Evolutionary conservation across 768 basidiomycete genomes (phyloP), one percentile per base, ranked within the genome.

Genomic region (Boletales sp.): DNA sequence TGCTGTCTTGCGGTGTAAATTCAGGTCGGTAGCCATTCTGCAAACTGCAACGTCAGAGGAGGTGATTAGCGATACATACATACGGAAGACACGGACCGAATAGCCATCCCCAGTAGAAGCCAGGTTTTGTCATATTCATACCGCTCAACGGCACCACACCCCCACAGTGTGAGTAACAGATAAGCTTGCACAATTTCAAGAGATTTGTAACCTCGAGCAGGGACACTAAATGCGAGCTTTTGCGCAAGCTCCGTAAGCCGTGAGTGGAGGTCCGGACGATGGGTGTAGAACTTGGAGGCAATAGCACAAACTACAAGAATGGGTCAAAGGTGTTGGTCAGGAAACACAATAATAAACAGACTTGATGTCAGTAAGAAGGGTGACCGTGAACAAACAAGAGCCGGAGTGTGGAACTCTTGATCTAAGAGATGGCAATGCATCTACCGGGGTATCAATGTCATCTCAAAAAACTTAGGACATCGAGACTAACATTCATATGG

Each of bases 101-200:
- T 88, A 7, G 79, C 86, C 86, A 94, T 90, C 31, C 93, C 93
- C 21, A 97, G 71, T 14, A 90, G 72, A 56, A 92, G 65, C 91
- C 93, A 98, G 0, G 94, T 97, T 59, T 87, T 84, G 69, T 99
- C 95, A 59, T 95, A 92, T 64, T 99, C 95, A 61, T 92, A 99
- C 8, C 94, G 82, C 67, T 98, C 94, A 18, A 94, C 93, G 5
- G 94, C 94, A 18, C 94, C 94, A 57, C 91, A 86, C 7, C 94
- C 92, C 87, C 91, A 98, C 13, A 92, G 69, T 2, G 87, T 77
- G 45, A 97, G 82, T 9, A 99, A 74, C 17, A 97, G 72, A 67
- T 97, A 99, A 0, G 93, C 95, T 64, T 99, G 94, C 5, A 94
- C 90, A 52, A 95, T 92, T 71, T 94, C 92, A 39, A 93, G 81